phyloP scores from a whole-genome alignment of 1,284 basidiomycete species.

The Gomphus bonarii region DNA sequence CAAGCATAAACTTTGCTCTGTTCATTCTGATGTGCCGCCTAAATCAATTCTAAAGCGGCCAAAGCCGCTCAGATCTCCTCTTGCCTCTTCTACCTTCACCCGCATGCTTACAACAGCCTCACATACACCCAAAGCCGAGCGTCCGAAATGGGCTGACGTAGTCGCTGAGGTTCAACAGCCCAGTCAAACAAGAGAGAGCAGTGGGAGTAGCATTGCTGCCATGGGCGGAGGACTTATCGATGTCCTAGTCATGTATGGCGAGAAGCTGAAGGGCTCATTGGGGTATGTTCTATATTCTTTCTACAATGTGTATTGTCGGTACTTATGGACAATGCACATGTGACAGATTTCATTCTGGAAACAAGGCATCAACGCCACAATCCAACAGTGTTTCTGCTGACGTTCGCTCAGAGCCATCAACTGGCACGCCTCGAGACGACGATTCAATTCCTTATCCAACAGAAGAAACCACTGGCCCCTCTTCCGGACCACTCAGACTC shows the following conservation, averaged over 20 bases:
- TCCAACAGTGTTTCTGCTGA: background rate
- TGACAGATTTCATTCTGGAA: background rate
- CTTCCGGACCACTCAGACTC: background rate
- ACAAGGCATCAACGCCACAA: background rate
- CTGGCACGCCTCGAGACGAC: background rate
- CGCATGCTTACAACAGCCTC: background rate
- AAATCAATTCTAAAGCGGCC: conserved; percentile 4
- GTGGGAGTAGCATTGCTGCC: background rate
- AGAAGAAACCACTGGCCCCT: background rate
- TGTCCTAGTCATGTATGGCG: conserved; percentile 3
- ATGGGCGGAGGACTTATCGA: conserved; percentile 10
- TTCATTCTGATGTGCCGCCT: background rate
- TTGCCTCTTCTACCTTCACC: background rate
- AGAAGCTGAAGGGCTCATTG: conserved; percentile 8
- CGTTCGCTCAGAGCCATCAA: background rate
- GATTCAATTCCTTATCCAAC: background rate
- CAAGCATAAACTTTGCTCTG: background rate
- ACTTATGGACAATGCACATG: background rate
- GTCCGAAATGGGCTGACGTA: background rate
- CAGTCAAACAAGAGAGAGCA: conserved; percentile 1
- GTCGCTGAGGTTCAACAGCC: background rate
- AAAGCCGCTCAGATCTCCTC: background rate
- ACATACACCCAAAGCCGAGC: background rate
- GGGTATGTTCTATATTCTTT: background rate
- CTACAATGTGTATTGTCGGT: background rate